These are phyloP conservation scores for Carallia pectinifolia DNA, from an alignment of 345 rosid genomes.

Conservation along the genomic window DNA sequence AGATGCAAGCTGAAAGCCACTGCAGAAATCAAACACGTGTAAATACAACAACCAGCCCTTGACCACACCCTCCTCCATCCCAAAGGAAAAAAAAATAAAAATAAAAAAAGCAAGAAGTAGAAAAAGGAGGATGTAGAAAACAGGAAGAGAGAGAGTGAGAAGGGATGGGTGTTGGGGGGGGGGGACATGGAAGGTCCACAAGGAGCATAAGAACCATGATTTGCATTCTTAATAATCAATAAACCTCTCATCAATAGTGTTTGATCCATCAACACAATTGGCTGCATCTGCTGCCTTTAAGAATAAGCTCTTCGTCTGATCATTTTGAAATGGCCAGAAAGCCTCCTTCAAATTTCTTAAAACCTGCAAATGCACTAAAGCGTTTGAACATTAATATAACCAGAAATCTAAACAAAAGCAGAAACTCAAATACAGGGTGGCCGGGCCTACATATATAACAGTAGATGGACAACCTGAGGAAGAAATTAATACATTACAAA, in stretches of 20 bases:
- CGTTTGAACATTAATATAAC: not conserved
- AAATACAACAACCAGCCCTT: not conserved
- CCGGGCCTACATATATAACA: too few species aligned
- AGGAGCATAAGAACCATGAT: not conserved
- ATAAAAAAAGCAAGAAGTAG: too few species aligned
- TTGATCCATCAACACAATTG: slow-evolving; percentile 37
- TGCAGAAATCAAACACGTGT: slow-evolving; percentile 13
- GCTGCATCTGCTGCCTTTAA: slow-evolving; percentile 59
- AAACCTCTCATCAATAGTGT: slow-evolving; percentile 43
- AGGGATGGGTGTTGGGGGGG: too few species aligned
- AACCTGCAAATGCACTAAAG: slow-evolving; percentile 29
- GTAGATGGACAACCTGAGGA: too few species aligned
- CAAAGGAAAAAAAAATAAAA: not conserved
- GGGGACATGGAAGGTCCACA: too few species aligned
- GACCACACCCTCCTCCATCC: not conserved
- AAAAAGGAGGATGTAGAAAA: not conserved
- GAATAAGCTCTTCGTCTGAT: slow-evolving; percentile 47
- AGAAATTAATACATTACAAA: too few species aligned
- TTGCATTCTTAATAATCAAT: slow-evolving; percentile 2
- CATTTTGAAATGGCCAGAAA: slow-evolving; percentile 71
- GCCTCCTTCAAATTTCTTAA: slow-evolving; percentile 53
- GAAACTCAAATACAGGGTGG: too few species aligned
- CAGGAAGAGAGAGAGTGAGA: too few species aligned
- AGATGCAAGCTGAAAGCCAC: slow-evolving; percentile 57
- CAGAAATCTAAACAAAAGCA: too few species aligned